A percentile compares a stretch with the other conserved stretches of the same genome.
phyloP scores from a whole-genome alignment of 805 yeast species.

The Starmera dryadoides region DNA sequence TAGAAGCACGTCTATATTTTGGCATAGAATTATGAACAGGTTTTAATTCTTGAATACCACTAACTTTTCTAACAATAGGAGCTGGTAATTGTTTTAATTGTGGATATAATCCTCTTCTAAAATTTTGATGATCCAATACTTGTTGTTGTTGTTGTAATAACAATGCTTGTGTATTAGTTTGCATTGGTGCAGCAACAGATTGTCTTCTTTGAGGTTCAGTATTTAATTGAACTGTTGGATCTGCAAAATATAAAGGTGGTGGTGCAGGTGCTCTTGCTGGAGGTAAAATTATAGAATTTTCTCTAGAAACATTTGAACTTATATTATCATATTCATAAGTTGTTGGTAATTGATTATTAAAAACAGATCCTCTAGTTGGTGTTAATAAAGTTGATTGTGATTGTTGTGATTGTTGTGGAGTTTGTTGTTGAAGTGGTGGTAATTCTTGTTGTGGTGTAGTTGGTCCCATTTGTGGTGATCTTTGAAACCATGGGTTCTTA shows the following conservation, averaged over 20 bases:
- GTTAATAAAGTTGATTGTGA: no score
- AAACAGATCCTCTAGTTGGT: constrained; percentile 13
- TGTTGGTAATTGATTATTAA: constrained; percentile 34
- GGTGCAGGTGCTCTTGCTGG: constrained; percentile 40
- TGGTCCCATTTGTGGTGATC: constrained; percentile 6
- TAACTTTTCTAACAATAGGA: constrained; percentile 42
- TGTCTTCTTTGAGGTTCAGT: constrained; percentile 28
- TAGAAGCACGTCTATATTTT: constrained; percentile 62
- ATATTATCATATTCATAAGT: constrained; percentile 38
- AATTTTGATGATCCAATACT: constrained; percentile 3
- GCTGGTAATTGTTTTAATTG: constrained; percentile 28
- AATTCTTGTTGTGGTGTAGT: constrained; percentile 1
- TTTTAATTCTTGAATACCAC: constrained; percentile 41
- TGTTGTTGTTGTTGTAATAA: constrained; percentile 8
- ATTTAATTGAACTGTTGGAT: constrained; percentile 13
- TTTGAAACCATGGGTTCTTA: constrained; percentile 20
- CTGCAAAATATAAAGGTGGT: constrained; percentile 27
- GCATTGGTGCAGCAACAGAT: constrained; percentile 25
- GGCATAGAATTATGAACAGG: constrained; percentile 60
- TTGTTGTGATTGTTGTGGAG: no score
- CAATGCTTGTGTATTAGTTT: constrained; percentile 6
- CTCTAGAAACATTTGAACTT: constrained; percentile 9
- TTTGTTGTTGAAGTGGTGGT: no score
- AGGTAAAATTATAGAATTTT: constrained; percentile 26
- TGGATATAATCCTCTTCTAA: constrained; percentile 20